Percentiles rank a stretch among this genome's conserved stretches.
Evolutionary conservation across 1,284 basidiomycete genomes (phyloP).

Genomic region (Malassezia cuniculi): DNA sequence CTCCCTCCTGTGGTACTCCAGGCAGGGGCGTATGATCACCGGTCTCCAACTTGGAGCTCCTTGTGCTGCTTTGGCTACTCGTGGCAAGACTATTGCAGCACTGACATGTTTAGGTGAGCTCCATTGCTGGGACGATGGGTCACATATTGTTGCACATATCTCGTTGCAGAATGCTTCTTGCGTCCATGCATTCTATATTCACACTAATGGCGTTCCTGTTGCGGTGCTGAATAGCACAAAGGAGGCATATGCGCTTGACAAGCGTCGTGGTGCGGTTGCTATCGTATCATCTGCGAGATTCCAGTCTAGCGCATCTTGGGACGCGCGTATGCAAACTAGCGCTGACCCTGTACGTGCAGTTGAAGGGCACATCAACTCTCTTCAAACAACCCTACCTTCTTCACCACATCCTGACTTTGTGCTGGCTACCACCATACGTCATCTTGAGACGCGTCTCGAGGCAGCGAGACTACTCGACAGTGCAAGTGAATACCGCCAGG

Average conservation of each 20-base stretch:
- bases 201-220: slow-evolving; percentile 47
- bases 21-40: slow-evolving; percentile 22
- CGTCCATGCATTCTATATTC: slow-evolving; percentile 22
- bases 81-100: slow-evolving; percentile 24
- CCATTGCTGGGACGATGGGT: slow-evolving; percentile 38
- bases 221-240: slow-evolving; percentile 22
- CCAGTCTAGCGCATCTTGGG: not conserved
- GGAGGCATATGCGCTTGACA: slow-evolving; percentile 32
- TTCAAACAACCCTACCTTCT: too few relatives aligned
- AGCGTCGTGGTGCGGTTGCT: slow-evolving; percentile 3
- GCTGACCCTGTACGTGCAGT: slow-evolving; percentile 11
- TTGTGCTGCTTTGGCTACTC: slow-evolving; percentile 22
- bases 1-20: slow-evolving; percentile 29
- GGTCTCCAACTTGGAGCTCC: slow-evolving; percentile 26
- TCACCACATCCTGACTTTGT: slow-evolving; percentile 24
- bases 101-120: slow-evolving; percentile 23
- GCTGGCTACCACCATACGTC: slow-evolving; percentile 27
- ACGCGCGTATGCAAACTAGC: not conserved
- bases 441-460: slow-evolving; percentile 35
- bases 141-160: too few relatives aligned
- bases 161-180: too few relatives aligned
- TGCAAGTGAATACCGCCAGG: slow-evolving; percentile 29
- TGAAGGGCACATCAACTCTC: too few relatives aligned
- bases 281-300: not conserved
- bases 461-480: slow-evolving; percentile 37